Percentiles rank a stretch among this genome's conserved stretches.
phyloP scores from a whole-genome alignment of 805 yeast species.

The Teunomyces cretensis region DNA sequence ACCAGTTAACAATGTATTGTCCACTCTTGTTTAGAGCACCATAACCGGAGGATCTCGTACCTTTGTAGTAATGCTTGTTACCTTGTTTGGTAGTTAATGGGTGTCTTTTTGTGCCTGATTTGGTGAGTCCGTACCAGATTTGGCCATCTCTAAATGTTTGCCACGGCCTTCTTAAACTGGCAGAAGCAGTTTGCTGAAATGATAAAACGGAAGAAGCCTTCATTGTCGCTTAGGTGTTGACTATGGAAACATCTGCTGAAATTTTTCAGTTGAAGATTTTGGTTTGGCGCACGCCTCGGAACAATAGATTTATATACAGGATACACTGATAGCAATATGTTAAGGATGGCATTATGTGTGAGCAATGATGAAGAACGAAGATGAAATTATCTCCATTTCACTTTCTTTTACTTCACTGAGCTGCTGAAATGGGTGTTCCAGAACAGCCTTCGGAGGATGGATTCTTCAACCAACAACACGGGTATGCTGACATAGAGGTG shows the following conservation, averaged over 20 bases:
- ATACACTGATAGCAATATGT: not conserved
- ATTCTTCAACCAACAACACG: conserved; percentile 28
- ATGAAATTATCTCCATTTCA: not conserved
- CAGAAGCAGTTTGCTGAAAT: conserved; percentile 36
- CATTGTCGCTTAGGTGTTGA: conserved; percentile 30
- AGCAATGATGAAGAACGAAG: not conserved
- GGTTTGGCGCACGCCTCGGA: not conserved
- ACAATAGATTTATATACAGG: not conserved
- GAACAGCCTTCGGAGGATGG: conserved; percentile 30
- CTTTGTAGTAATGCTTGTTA: conserved; percentile 90
- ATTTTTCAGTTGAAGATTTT: conserved; percentile 1
- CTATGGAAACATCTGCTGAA: not conserved
- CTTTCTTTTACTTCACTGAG: not conserved
- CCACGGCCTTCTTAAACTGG: conserved; percentile 81
- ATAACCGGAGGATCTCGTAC: conserved; percentile 92
- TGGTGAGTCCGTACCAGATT: conserved; percentile 75
- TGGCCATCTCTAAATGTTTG: conserved; percentile 80
- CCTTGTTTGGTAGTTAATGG: conserved; percentile 91
- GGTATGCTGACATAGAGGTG: conserved; percentile 29
- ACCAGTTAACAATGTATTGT: conserved; percentile 75
- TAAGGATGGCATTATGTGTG: not conserved
- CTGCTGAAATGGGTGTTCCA: conserved; percentile 20
- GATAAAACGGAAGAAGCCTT: conserved; percentile 46
- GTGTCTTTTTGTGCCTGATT: conserved; percentile 79
- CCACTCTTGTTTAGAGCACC: conserved; percentile 79